A percentile compares a stretch with the other conserved stretches of the same genome.
Conservation (phyloP, 129 eudicot species). For the Flaveria ramosissima region DNA sequence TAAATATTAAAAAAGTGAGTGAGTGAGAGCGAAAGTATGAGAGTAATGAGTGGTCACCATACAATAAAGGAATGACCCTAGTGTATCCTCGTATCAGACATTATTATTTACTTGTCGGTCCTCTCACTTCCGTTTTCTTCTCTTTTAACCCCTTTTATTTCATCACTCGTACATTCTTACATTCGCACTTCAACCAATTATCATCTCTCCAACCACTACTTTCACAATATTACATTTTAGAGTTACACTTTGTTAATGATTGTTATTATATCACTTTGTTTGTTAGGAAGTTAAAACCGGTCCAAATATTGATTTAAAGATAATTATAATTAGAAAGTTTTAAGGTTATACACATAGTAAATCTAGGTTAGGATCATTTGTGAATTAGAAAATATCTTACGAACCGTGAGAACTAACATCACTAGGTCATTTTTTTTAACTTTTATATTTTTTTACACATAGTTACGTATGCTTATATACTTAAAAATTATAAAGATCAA, state of each 20-base stretch:
- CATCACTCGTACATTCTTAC: conserved; percentile 9
- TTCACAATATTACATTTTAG: conserved; percentile 14
- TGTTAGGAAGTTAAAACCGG: not conserved
- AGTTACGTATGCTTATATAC: no score
- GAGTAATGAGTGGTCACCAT: conserved; percentile 22
- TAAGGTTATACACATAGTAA: no score
- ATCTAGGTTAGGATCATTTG: no score
- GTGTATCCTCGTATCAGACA: conserved; percentile 30
- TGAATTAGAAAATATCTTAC: no score
- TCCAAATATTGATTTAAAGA: no score
- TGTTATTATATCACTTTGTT: not conserved
- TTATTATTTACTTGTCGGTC: conserved; percentile 31
- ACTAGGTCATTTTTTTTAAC: no score
- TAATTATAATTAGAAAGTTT: no score
- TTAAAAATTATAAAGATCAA: no score
- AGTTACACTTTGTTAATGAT: not conserved
- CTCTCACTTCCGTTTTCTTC: conserved; percentile 15
- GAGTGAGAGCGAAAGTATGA: conserved; percentile 25
- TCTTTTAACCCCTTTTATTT: conserved; percentile 20
- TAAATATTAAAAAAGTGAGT: not conserved
- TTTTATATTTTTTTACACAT: no score
- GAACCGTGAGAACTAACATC: no score
- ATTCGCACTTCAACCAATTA: conserved; percentile 24
- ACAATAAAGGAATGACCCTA: conserved; percentile 23
- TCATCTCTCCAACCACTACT: conserved; percentile 36